phyloP scores from a whole-genome alignment of 169 alveolate species.

The Plasmodium vivax region DNA sequence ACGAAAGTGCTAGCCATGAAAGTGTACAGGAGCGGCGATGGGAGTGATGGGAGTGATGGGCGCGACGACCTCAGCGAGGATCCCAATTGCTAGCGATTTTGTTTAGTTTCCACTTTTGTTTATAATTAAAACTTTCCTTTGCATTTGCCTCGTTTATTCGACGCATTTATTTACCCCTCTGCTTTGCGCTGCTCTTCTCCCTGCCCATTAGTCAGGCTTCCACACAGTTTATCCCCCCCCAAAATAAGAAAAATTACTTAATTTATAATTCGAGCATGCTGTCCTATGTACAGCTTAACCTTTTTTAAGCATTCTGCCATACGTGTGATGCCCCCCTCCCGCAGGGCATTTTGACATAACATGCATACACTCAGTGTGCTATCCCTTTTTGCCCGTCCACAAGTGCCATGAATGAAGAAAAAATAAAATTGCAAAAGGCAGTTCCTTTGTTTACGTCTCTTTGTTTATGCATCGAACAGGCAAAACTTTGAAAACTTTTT shows the following conservation, averaged over 20 bases:
- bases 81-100: constrained; percentile 8
- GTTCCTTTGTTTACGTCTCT: not conserved
- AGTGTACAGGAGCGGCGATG: constrained; percentile 23
- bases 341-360: not conserved
- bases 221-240: not conserved
- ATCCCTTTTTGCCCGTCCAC: not conserved
- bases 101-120: not conserved
- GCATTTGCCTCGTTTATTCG: not conserved
- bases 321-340: not conserved
- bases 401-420: not conserved
- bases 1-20: constrained; percentile 30
- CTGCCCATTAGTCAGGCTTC: not conserved
- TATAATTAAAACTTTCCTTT: not conserved
- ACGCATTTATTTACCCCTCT: not conserved
- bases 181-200: not conserved
- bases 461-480: not conserved
- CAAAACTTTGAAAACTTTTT: not conserved
- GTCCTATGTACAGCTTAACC: not conserved
- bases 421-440: not conserved
- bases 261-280: constrained; percentile 3
- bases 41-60: not conserved
- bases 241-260: not conserved
- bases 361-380: not conserved
- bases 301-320: not conserved
- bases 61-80: constrained; percentile 23